Conservation (phyloP, 306 rosid species). For the Hippophae tibetana region DNA sequence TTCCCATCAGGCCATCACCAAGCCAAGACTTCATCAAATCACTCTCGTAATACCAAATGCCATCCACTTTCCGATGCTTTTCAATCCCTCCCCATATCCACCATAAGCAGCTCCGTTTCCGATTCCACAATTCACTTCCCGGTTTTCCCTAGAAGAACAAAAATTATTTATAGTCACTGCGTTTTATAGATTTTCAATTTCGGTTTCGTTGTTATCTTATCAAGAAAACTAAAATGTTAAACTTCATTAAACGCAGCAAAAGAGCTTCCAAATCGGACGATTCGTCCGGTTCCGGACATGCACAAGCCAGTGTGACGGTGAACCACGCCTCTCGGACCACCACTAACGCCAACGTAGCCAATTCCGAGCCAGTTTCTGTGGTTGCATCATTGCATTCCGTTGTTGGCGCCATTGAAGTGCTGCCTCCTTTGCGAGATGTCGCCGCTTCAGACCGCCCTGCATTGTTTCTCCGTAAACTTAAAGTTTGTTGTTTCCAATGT, state of each 20-base stretch:
- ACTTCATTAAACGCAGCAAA: constrained; percentile 54
- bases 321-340: constrained; percentile 50
- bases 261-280: constrained; percentile 34
- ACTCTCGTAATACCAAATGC: constrained; percentile 5
- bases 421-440: constrained; percentile 43
- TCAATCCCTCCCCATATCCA: constrained; percentile 1
- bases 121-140: background rate
- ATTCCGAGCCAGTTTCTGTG: constrained; percentile 15
- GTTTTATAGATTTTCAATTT: background rate
- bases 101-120: background rate
- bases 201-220: background rate
- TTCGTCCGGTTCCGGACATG: constrained; percentile 16
- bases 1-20: background rate
- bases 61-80: background rate
- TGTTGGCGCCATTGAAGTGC: constrained; percentile 32
- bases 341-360: constrained; percentile 3
- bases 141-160: constrained; percentile 1
- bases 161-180: too few species aligned
- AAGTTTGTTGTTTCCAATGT: constrained; percentile 35
- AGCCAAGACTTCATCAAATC: background rate
- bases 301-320: constrained; percentile 33
- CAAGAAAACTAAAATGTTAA: constrained; percentile 31
- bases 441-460: constrained; percentile 30
- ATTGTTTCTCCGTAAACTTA: constrained; percentile 44
- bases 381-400: background rate